These are phyloP conservation scores for Colletotrichum noveboracense DNA, from an alignment of 2,329 filamentous ascomycete genomes.

Conservation along the genomic window DNA sequence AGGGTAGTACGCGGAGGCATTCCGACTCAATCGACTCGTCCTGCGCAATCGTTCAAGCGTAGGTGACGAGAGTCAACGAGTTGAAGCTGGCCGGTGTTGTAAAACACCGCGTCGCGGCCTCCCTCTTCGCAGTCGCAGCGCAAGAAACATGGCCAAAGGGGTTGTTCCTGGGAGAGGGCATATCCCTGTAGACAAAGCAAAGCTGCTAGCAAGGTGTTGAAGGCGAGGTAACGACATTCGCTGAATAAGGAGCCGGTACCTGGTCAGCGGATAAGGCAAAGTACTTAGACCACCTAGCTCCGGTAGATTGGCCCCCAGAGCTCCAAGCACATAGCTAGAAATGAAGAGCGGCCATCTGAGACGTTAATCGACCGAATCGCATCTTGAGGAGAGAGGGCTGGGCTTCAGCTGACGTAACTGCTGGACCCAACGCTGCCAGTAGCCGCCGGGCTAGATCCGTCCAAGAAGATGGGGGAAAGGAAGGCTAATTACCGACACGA, in stretches of 20 bases:
- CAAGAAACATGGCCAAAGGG: background rate
- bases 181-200: background rate
- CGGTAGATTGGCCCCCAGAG: background rate
- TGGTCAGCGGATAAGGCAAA: constrained; percentile 4
- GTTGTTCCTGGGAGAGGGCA: background rate
- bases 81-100: background rate
- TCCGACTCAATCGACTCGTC: background rate
- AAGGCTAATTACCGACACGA: constrained; percentile 1
- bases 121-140: background rate
- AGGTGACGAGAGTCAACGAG: background rate
- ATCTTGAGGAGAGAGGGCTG: background rate
- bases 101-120: background rate
- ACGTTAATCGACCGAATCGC: constrained; percentile 12
- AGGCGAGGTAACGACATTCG: background rate
- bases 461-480: background rate
- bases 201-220: background rate
- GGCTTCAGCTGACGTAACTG: constrained; percentile 7
- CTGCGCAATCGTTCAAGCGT: background rate
- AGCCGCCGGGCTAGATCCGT: constrained; percentile 2
- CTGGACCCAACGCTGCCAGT: background rate
- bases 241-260: background rate
- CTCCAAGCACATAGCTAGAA: background rate
- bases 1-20: background rate
- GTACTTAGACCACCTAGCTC: background rate
- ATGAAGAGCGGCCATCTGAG: background rate